Evolutionary conservation across 345 rosid species (phyloP).

Genomic region (Cardiospermum halicacabum): DNA sequence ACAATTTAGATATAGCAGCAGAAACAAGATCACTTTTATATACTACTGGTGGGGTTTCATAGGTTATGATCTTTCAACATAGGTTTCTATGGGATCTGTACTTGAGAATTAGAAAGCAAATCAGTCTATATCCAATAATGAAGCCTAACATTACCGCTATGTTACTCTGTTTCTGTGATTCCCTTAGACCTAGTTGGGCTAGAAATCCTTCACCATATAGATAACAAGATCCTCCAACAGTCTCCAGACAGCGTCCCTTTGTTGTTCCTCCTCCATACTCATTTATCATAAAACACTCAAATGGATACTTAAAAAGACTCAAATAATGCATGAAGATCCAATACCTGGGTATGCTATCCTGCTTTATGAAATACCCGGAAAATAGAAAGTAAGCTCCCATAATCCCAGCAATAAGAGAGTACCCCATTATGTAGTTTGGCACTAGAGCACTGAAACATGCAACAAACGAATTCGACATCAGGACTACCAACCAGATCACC

Average conservation of each 20-base stretch:
- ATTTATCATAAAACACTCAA: conserved; percentile 31
- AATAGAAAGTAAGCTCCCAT: conserved; percentile 31
- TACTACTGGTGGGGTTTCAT: not conserved
- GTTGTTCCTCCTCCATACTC: conserved; percentile 27
- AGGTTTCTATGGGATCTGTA: conserved; percentile 20
- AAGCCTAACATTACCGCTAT: conserved; percentile 24
- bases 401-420: conserved; percentile 24
- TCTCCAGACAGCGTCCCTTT: conserved; percentile 20
- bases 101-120: conserved; percentile 23
- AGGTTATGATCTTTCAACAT: conserved; percentile 10
- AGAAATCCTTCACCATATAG: conserved; percentile 25
- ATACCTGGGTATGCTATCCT: conserved; percentile 24
- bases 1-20: not conserved
- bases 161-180: conserved; percentile 29
- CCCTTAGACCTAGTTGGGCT: conserved; percentile 23
- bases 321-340: conserved; percentile 32
- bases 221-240: conserved; percentile 20
- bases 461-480: conserved; percentile 33
- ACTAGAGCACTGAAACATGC: conserved; percentile 30
- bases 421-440: conserved; percentile 29
- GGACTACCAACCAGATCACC: conserved; percentile 26
- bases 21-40: not conserved
- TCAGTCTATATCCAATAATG: conserved; percentile 25
- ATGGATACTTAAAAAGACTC: conserved; percentile 32
- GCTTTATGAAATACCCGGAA: conserved; percentile 32